Percentiles rank a stretch among this genome's conserved stretches.
Conservation (phyloP, 2,329 filamentous ascomycete species). For the Xylaria polymorpha region DNA sequence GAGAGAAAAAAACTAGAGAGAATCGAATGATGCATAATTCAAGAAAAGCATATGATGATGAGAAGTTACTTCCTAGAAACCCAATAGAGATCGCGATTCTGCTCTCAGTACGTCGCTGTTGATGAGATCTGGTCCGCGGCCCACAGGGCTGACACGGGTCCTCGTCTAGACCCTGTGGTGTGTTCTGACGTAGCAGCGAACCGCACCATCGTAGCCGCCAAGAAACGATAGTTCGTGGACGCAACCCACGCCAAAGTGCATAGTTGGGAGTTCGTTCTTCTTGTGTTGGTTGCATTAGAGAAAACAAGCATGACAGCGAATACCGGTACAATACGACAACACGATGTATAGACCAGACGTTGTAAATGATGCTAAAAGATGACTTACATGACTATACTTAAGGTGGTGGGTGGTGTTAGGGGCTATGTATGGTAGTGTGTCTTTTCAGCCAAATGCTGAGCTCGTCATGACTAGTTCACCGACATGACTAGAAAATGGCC, state of each 20-base stretch:
- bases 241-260: not conserved
- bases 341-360: not conserved
- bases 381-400: constrained; percentile 15
- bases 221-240: not conserved
- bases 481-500: not conserved
- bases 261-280: not conserved
- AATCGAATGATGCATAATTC: not conserved
- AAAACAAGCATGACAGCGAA: no score
- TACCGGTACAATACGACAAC: not conserved
- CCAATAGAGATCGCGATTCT: not conserved
- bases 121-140: not conserved
- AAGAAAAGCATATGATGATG: not conserved
- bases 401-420: not conserved
- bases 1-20: not conserved
- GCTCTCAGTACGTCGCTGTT: not conserved
- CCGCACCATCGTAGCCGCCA: not conserved
- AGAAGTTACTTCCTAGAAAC: not conserved
- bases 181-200: not conserved
- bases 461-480: not conserved
- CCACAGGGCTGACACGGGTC: not conserved
- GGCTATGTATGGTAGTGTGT: not conserved
- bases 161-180: not conserved
- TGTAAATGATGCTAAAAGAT: constrained; percentile 20
- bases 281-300: not conserved
- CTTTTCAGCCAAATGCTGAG: not conserved